Percentiles rank a stretch among this genome's conserved stretches.
These are phyloP conservation scores for Beauveria rudraprayagi DNA, from an alignment of 2,329 filamentous ascomycete species.

Conservation along the genomic window DNA sequence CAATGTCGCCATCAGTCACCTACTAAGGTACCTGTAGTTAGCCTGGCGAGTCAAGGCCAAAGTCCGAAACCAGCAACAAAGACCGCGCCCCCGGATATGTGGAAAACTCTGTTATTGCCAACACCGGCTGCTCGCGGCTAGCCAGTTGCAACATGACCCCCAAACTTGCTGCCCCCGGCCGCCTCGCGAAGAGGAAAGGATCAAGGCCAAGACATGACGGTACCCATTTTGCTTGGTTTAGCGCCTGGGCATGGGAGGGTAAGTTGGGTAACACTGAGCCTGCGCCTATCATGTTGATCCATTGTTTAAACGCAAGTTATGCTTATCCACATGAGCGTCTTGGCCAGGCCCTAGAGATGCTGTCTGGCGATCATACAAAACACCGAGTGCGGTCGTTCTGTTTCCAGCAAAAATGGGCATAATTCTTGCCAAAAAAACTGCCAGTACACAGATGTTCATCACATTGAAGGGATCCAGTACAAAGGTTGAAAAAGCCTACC, in stretches of 20 bases:
- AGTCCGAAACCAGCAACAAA: no score
- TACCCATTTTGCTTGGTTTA: neutral
- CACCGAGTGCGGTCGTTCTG: neutral
- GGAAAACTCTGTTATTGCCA: no score
- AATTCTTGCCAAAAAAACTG: neutral
- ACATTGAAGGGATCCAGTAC: neutral
- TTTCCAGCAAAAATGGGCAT: neutral
- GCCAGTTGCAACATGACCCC: neutral
- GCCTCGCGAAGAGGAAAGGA: neutral
- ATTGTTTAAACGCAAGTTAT: conserved; percentile 1
- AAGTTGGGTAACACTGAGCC: neutral
- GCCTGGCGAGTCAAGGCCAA: no score
- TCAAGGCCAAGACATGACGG: neutral
- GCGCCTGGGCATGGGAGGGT: neutral
- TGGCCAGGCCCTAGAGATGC: neutral
- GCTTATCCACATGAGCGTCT: conserved; percentile 8
- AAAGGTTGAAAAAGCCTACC: no score
- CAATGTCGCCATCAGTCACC: neutral
- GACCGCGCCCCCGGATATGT: neutral
- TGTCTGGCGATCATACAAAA: neutral
- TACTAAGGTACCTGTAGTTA: no score
- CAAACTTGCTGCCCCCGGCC: neutral
- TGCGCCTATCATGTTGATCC: neutral
- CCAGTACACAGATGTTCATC: neutral
- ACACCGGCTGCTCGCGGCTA: neutral